Base-by-base conservation (phyloP, 75 land plant species). In the Pinus taeda region DNA sequence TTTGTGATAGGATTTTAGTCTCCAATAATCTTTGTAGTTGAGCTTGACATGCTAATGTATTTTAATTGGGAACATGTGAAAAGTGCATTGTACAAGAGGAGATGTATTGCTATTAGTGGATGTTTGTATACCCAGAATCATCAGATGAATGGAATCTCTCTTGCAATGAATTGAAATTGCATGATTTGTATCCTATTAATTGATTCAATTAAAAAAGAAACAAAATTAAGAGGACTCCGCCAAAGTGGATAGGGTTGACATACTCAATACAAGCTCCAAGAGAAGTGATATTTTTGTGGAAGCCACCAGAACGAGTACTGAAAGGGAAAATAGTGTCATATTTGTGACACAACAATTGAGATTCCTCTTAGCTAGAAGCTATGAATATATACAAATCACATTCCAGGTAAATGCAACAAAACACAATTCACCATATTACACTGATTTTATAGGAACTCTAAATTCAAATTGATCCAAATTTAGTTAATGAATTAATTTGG, bases 341-440 rank as follows among this genome's bases (percentile, higher is more conserved):
- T 30, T 30, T 91, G 87, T 91, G 73, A 93, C 93, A 79, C 95
- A 93, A 76, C 92, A 93, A 17, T 80, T 14, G 33, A 90, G 94
- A 1, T 83, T 72, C 61, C 79, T 84, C 57, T 74, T 79, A 7
- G 94, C 81, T 22, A 92, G 78, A 70, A 80, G 81, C 61, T 90
- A 92, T 36, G 96, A 92, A 72, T 92, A 93, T 72, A 86, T 87
- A 83, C 94, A 91, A 14, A 88, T 88, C 39, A 90, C 82, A 66
- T 91, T 91, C 94, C 96, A 93, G 15, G 96, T 92, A 88, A 92
- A 94, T 93, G 93, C 86, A 22, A 60, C 55, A 57, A 60, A 56
- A 61, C 74, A 39, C 12, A 77, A 49, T 42, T 60, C 62, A 42
- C 45, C 45, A 42, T 0, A 42, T 42, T 42, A 42, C 4, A 1